These are phyloP conservation scores for Micractinium conductrix DNA, from an alignment of 139 green algal species.

Conservation along the genomic window DNA sequence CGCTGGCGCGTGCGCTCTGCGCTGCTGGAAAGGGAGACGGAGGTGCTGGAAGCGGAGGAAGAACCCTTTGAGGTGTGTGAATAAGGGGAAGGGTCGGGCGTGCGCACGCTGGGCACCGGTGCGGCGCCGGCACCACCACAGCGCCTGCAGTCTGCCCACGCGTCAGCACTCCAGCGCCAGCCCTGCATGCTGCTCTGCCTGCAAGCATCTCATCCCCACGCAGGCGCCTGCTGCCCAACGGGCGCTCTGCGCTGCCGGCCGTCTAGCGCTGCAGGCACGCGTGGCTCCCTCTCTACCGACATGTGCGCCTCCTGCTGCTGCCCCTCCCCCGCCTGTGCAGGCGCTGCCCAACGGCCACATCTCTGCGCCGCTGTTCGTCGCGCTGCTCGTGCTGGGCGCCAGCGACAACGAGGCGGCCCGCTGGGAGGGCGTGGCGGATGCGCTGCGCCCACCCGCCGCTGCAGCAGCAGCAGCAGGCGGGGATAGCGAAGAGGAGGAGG, in stretches of 20 bases:
- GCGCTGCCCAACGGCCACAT: slow-evolving; percentile 53
- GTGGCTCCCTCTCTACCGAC: too few relatives aligned
- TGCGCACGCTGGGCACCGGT: too few relatives aligned
- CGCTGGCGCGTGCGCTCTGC: background rate
- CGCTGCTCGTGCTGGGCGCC: slow-evolving; percentile 49
- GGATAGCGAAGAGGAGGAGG: background rate
- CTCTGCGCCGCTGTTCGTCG: slow-evolving; percentile 31
- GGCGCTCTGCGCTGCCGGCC: too few relatives aligned
- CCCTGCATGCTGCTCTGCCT: too few relatives aligned
- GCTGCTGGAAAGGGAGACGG: slow-evolving; percentile 21
- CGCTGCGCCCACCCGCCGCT: slow-evolving; percentile 18
- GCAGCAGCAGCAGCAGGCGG: background rate
- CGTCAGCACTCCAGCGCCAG: too few relatives aligned
- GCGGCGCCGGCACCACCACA: too few relatives aligned
- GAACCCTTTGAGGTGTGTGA: slow-evolving; percentile 53
- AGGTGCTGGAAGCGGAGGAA: slow-evolving; percentile 50
- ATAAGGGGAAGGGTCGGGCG: too few relatives aligned
- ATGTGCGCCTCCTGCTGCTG: too few relatives aligned
- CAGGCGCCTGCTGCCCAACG: too few relatives aligned
- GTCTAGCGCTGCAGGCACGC: too few relatives aligned
- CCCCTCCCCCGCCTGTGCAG: background rate
- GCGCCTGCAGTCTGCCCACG: too few relatives aligned
- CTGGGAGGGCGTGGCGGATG: slow-evolving; percentile 49
- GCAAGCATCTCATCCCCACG: too few relatives aligned
- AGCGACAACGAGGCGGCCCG: background rate